Evolutionary conservation across 139 green algal genomes (phyloP).

Genomic region (Eudorina sp.): DNA sequence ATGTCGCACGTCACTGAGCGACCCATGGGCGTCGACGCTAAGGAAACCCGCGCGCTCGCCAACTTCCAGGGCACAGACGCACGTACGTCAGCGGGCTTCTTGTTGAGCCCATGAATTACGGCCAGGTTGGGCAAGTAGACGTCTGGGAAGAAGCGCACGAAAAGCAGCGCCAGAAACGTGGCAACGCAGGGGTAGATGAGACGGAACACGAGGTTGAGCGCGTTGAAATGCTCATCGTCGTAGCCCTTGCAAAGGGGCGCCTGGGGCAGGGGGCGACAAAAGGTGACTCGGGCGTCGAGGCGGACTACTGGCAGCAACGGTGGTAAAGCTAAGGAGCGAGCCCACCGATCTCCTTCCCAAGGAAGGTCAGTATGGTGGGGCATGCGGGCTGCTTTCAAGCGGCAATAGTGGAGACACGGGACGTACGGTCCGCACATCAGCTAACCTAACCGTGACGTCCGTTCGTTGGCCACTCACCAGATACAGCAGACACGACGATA

Average conservation of each 20-base stretch:
- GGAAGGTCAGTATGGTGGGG: no score
- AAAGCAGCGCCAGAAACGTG: constrained; percentile 24
- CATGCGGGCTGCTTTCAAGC: no score
- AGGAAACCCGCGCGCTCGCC: no score
- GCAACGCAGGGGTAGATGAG: constrained; percentile 34
- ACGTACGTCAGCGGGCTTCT: not conserved
- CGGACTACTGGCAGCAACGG: no score
- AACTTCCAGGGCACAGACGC: not conserved
- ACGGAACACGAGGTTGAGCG: constrained; percentile 40
- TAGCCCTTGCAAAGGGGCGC: constrained; percentile 22
- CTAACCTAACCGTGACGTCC: no score
- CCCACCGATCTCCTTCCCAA: no score
- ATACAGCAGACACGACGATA: constrained; percentile 37
- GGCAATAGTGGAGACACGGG: no score
- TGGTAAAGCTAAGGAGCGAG: no score
- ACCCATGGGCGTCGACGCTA: not conserved
- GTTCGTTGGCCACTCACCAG: not conserved
- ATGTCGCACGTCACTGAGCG: not conserved
- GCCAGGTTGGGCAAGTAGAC: constrained; percentile 38
- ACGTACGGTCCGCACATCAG: no score
- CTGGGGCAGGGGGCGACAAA: constrained; percentile 7
- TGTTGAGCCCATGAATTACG: constrained; percentile 43
- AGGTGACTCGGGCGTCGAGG: no score
- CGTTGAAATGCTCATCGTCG: constrained; percentile 23
- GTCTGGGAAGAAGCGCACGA: constrained; percentile 35